Evolutionary conservation across 495 filamentous ascomycete genomes (phyloP).

Genomic region (Penicillium tannophilum): DNA sequence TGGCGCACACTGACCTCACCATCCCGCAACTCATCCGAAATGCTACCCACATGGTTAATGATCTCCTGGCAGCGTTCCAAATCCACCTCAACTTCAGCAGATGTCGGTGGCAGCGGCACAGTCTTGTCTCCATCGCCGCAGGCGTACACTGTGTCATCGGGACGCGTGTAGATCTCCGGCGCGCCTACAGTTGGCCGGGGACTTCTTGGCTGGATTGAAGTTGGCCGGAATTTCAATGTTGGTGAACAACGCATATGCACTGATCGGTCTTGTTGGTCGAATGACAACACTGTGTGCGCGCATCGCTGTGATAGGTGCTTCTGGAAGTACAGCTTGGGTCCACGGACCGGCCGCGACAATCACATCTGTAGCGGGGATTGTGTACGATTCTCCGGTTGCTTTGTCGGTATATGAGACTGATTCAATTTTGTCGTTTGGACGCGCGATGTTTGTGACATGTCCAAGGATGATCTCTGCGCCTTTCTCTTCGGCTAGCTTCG

Average conservation of each 20-base stretch:
- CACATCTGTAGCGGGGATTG: constrained; percentile 76
- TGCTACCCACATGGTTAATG: constrained; percentile 73
- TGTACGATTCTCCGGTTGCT: constrained; percentile 53
- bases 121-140: constrained; percentile 85
- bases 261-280: constrained; percentile 69
- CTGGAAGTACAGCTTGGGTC: constrained; percentile 74
- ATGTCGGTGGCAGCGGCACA: constrained; percentile 74
- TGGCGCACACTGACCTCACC: constrained; percentile 81
- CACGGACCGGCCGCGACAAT: constrained; percentile 89
- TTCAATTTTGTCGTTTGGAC: constrained; percentile 54
- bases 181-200: constrained; percentile 63
- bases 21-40: constrained; percentile 74
- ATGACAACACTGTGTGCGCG: constrained; percentile 93
- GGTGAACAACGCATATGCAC: constrained; percentile 88
- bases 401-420: constrained; percentile 78
- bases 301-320: constrained; percentile 75
- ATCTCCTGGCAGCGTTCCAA: constrained; percentile 82
- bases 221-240: constrained; percentile 75
- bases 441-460: constrained; percentile 64
- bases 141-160: constrained; percentile 86
- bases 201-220: constrained; percentile 52
- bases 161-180: constrained; percentile 93
- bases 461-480: constrained; percentile 74
- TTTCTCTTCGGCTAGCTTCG: constrained; percentile 71
- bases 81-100: constrained; percentile 78